Percentiles rank a stretch among this genome's conserved stretches.
phyloP scores from a whole-genome alignment of 768 basidiomycete genomes.

The Russula sp. region DNA sequence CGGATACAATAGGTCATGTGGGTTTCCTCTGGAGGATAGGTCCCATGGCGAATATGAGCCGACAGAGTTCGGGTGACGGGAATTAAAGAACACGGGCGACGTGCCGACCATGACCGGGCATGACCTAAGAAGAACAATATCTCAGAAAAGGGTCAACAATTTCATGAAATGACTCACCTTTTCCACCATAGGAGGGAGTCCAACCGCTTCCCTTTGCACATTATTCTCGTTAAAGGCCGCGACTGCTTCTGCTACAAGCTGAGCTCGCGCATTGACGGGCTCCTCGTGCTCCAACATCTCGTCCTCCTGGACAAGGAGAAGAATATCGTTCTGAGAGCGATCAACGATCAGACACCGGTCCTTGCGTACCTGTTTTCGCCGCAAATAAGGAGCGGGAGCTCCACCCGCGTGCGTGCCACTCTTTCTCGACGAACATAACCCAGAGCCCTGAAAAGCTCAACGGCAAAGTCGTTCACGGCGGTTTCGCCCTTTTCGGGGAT shows the following conservation, averaged over 20 bases:
- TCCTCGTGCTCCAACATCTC: not conserved
- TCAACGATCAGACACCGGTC: conserved; percentile 3
- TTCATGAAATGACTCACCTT: not conserved
- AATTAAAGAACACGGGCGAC: not conserved
- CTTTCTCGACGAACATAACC: not conserved
- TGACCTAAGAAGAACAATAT: not conserved
- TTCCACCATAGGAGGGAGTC: not conserved
- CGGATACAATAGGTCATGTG: conserved; percentile 7
- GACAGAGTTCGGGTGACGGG: not conserved
- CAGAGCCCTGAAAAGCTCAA: not conserved
- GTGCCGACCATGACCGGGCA: conserved; percentile 4
- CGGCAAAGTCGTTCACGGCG: conserved; percentile 7
- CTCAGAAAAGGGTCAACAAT: not conserved
- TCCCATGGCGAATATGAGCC: not conserved
- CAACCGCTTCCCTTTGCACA: not conserved
- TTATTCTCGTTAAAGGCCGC: not conserved
- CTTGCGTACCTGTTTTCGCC: not conserved
- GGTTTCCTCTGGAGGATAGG: not conserved
- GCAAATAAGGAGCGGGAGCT: not conserved
- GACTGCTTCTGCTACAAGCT: not conserved
- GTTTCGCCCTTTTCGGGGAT: not conserved
- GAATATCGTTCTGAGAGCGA: not conserved
- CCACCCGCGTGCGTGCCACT: not conserved
- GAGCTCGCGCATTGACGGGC: not conserved
- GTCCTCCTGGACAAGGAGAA: conserved; percentile 15